A percentile compares a stretch with the other conserved stretches of the same genome.
These are phyloP conservation scores for Plasmodium inui DNA, from an alignment of 169 alveolate species.

Conservation along the genomic window DNA sequence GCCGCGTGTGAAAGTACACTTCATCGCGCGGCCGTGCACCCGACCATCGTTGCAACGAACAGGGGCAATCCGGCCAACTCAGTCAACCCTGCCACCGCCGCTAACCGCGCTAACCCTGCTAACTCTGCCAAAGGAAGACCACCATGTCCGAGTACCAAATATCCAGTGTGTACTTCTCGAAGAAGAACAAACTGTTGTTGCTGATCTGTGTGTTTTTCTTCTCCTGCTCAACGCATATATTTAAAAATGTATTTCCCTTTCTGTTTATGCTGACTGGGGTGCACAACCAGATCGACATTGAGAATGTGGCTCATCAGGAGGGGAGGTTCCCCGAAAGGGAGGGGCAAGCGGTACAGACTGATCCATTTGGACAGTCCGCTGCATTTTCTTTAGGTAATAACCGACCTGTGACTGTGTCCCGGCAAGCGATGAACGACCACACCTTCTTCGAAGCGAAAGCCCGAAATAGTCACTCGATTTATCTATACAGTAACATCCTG, in stretches of 20 bases:
- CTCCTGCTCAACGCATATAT: constrained; percentile 67
- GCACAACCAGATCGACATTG: not conserved
- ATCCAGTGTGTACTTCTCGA: constrained; percentile 40
- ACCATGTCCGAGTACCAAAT: constrained; percentile 71
- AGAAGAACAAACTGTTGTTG: constrained; percentile 16
- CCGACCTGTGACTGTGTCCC: not conserved
- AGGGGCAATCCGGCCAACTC: not conserved
- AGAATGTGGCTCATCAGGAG: not conserved
- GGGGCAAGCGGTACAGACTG: not conserved
- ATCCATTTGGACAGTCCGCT: not conserved
- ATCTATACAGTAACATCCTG: constrained; percentile 34
- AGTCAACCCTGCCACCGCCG: not conserved
- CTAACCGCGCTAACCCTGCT: not conserved
- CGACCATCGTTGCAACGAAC: too few species aligned
- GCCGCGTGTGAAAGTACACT: too few species aligned
- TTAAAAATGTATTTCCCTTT: constrained; percentile 64
- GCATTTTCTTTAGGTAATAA: not conserved
- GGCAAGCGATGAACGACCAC: not conserved
- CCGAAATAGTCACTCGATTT: constrained; percentile 8
- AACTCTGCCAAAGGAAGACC: not conserved
- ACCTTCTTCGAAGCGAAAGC: not conserved
- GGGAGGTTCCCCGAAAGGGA: not conserved
- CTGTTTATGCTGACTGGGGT: constrained; percentile 59
- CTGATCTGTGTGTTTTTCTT: constrained; percentile 58
- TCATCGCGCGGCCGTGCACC: too few species aligned